A percentile compares a stretch with the other conserved stretches of the same genome.
Conservation (phyloP, 345 rosid genomes). For the Passiflora organensis region DNA sequence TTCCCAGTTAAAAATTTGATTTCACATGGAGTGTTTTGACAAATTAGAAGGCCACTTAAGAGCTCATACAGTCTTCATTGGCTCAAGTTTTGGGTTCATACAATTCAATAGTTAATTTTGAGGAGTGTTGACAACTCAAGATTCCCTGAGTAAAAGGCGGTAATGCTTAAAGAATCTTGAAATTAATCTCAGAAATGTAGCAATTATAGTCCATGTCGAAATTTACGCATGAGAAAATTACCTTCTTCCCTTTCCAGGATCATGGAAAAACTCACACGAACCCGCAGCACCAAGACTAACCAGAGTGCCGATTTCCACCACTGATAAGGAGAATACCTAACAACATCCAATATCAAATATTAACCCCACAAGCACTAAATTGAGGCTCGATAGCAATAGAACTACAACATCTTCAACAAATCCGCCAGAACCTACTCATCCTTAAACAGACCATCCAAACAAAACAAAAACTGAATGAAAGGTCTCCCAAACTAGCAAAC, state of each 20-base stretch:
- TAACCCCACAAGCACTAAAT: not conserved
- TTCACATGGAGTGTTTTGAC: no score
- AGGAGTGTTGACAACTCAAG: no score
- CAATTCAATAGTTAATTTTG: no score
- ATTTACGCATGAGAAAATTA: constrained; percentile 12
- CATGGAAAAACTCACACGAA: constrained; percentile 85
- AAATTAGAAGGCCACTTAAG: no score
- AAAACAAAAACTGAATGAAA: no score
- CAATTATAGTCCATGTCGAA: not conserved
- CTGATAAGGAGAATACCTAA: constrained; percentile 78
- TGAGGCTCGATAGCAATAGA: not conserved
- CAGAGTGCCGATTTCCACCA: constrained; percentile 71
- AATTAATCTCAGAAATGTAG: no score
- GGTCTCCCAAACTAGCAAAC: not conserved
- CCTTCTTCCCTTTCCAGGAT: constrained; percentile 83
- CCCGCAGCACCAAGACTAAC: constrained; percentile 64
- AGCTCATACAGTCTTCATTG: no score
- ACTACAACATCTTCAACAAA: not conserved
- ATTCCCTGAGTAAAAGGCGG: not conserved
- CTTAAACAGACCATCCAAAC: not conserved
- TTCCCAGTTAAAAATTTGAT: no score
- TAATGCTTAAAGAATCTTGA: not conserved
- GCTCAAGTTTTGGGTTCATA: not conserved
- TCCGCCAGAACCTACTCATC: not conserved
- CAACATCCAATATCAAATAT: constrained; percentile 19